These are phyloP conservation scores for Porphyrellus sp. DNA, from an alignment of 1,284 basidiomycete genomes.

Conservation along the genomic window DNA sequence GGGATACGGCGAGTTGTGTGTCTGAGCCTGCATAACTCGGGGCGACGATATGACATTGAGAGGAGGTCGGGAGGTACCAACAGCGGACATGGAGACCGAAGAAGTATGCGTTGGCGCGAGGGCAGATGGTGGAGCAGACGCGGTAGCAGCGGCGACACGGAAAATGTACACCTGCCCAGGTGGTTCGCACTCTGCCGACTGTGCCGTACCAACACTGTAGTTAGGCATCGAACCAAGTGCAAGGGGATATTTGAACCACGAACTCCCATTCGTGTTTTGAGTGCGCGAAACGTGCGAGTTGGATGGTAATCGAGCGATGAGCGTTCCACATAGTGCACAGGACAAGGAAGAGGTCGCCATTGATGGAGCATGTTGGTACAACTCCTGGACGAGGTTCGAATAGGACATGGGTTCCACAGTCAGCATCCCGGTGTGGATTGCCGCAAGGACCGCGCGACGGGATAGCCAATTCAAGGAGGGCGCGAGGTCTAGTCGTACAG, in stretches of 20 bases:
- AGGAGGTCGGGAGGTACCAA: constrained; percentile 24
- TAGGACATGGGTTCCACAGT: constrained; percentile 83
- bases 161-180: constrained; percentile 59
- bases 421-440: constrained; percentile 86
- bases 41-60: constrained; percentile 22
- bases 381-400: constrained; percentile 51
- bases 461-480: constrained; percentile 93
- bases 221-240: constrained; percentile 32
- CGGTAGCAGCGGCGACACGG: constrained; percentile 42
- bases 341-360: constrained; percentile 40
- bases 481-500: constrained; percentile 88
- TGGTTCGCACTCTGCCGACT: constrained; percentile 31
- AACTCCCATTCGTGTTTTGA: constrained; percentile 31
- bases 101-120: constrained; percentile 22
- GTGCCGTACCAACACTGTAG: constrained; percentile 28
- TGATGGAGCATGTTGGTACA: constrained; percentile 26
- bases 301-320: constrained; percentile 38
- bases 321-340: constrained; percentile 76
- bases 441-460: constrained; percentile 79
- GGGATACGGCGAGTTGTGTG: constrained; percentile 50
- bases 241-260: constrained; percentile 60
- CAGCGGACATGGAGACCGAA: constrained; percentile 19
- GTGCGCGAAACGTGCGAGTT: constrained; percentile 20
- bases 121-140: constrained; percentile 31
- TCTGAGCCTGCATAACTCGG: constrained; percentile 22